Evolutionary conservation across 495 filamentous ascomycete species (phyloP).

Genomic region (Penicillium angulare): DNA sequence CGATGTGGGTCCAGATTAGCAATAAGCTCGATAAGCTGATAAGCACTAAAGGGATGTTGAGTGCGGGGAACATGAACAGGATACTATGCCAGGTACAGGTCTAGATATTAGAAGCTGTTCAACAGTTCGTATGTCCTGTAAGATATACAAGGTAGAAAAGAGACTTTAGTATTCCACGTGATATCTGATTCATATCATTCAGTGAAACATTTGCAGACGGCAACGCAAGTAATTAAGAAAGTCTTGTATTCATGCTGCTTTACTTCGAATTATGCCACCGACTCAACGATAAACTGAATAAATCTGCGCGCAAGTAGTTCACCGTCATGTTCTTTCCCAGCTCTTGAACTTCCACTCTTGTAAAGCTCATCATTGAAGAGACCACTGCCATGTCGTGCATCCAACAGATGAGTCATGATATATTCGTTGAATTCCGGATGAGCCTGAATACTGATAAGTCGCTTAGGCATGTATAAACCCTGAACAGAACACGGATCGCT

Average conservation of each 20-base stretch:
- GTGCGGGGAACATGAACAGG: no score
- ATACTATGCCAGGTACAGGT: no score
- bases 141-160: no score
- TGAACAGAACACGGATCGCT: slow-evolving; percentile 67
- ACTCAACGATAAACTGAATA: slow-evolving; percentile 64
- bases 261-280: background rate
- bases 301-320: slow-evolving; percentile 61
- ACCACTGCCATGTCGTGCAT: slow-evolving; percentile 55
- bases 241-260: no score
- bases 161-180: no score
- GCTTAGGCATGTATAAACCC: slow-evolving; percentile 64
- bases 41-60: no score
- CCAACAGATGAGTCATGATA: slow-evolving; percentile 66
- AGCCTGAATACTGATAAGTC: slow-evolving; percentile 74
- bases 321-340: slow-evolving; percentile 64
- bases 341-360: slow-evolving; percentile 52
- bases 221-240: no score
- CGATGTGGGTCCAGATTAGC: slow-evolving; percentile 8
- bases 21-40: background rate
- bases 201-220: background rate
- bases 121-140: no score
- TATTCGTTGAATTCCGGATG: slow-evolving; percentile 82
- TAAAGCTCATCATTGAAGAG: slow-evolving; percentile 64
- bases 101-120: no score
- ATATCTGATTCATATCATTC: no score